These are phyloP conservation scores for Betula pendula DNA, from an alignment of 306 rosid species.

Conservation along the genomic window DNA sequence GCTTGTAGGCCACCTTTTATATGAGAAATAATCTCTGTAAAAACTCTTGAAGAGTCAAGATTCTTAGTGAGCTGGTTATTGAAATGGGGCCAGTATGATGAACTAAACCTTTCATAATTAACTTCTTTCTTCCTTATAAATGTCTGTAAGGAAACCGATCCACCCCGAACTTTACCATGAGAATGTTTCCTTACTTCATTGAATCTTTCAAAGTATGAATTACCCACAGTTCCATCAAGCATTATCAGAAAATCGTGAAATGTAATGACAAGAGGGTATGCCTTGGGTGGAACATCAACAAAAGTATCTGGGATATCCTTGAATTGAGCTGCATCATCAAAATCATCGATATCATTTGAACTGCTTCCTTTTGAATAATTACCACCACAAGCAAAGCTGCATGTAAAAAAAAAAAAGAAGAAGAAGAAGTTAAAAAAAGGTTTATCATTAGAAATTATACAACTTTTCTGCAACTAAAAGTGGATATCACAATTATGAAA, in stretches of 20 bases:
- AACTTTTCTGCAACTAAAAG: too few relatives aligned
- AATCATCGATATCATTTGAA: slow-evolving; percentile 35
- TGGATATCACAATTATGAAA: too few relatives aligned
- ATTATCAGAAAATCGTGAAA: slow-evolving; percentile 76
- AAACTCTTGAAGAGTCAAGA: slow-evolving; percentile 64
- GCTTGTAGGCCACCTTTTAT: slow-evolving; percentile 63
- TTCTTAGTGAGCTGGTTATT: slow-evolving; percentile 49
- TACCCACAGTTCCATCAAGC: slow-evolving; percentile 72
- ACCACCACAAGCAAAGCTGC: slow-evolving; percentile 49
- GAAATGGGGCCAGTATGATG: slow-evolving; percentile 71
- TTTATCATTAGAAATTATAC: not conserved
- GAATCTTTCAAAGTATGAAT: slow-evolving; percentile 72
- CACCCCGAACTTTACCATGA: slow-evolving; percentile 24
- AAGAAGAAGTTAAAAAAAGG: not conserved
- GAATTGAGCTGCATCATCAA: slow-evolving; percentile 53
- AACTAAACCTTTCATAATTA: slow-evolving; percentile 59
- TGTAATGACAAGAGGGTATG: slow-evolving; percentile 71
- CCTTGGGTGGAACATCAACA: slow-evolving; percentile 39
- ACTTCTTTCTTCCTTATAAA: slow-evolving; percentile 64
- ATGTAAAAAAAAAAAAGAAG: not conserved
- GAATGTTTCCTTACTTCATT: slow-evolving; percentile 24
- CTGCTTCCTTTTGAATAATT: slow-evolving; percentile 20
- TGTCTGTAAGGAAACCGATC: slow-evolving; percentile 52
- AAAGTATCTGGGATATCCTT: slow-evolving; percentile 59
- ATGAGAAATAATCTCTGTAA: slow-evolving; percentile 68